Evolutionary conservation across 192 early-diverging fungal genomes (phyloP), one percentile per base, ranked within the genome.

Genomic region (Coemansia sp.): DNA sequence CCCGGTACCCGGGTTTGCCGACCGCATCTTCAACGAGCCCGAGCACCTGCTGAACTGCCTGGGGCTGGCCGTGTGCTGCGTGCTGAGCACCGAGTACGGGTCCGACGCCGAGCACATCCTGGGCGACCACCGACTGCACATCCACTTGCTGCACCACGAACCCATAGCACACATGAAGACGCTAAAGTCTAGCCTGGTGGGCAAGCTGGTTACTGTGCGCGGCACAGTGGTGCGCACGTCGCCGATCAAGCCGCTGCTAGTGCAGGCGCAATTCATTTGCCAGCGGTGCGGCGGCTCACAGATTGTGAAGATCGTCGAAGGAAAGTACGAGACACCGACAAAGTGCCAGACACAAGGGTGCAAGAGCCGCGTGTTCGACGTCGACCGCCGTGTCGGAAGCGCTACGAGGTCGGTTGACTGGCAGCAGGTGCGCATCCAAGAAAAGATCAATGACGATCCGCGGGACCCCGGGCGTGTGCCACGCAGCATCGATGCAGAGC

Each of bases 371-470:
- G 59, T 82, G 21, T 93, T 93, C 72, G 78, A 83, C 8, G 84
- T 89, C 15, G 80, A 86, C 34, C 80, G 84, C 43, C 81, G 79
- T 1, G 71, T 72, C 12, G 58, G 70, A n/a, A 70, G 74, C 16
- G 67, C 78, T 9, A 87, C 88, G 1, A 68, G 75, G 1, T 88
- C 90, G 10, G 82, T 87, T 0, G 92, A 94, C 67, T 92, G 88
- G 87, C 92, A 93, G 63, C 86, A 85, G 58, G 89, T 94, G 35
- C 87, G 90, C 42, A 86, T 94, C 28, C 92, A 94, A 73, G 92
- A 94, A 49, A 91, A 91, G 65, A 73, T 91, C 21, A 84, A 86
- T 21, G 88, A 92, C 55, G 88, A 91, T 52, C 86, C 87, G 29
- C 58, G 80, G 31, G 87, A 92, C 45, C 82, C 89, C 0, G 88